Base-by-base conservation (phyloP, 192 early-diverging fungal species). In the Dimargaris cristalligena region DNA sequence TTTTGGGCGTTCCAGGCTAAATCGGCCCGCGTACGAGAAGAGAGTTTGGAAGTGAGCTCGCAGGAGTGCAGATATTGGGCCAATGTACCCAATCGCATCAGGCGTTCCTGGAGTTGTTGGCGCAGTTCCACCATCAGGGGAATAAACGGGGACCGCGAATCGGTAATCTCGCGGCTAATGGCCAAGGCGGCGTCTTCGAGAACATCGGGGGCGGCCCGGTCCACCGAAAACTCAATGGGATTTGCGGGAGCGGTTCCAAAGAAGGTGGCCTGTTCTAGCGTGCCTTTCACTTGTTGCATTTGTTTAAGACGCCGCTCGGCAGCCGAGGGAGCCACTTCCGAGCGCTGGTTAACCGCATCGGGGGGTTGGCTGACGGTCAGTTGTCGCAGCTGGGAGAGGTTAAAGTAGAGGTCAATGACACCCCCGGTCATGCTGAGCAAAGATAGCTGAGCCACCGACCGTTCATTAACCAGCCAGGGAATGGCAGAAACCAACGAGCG, bases 221-320 rank as follows among this genome's bases (percentile, higher is more conserved):
- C 73, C 0, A 63, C 57, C 13, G 57, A 35, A 41, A 71, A 71
- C 20, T 57, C 44, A 23, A 75, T 58, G 28, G 73, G 73, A 34
- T 63, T 69, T 28, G 30, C 46, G 10, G 62, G 11, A 8, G 50
- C 60, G 4, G 31, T 58, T 30, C 67, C 67, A 44, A 67, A 75
- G 45, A 71, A 71, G 13, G 71, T 70, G 0, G 73, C 73, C 49
- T 75, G 73, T 47, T 75, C 73, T 33, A 56, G 70, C 52, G 61
- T 71, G 64, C 23, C 41, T 38, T 60, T 72, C 59, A 48, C 54
- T 60, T 22, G 54, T 3, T 3, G 8, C 10, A 33, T 3, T 23
- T 56, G 31, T 3, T 23, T 11, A 1, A 8, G 28, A 3, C 34
- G 55, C 9, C 32, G 26, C 33, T 57, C 55, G 55, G 55, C n/a